Evolutionary conservation across 2,329 filamentous ascomycete genomes (phyloP).

Genomic region (Venturia aucupariae): DNA sequence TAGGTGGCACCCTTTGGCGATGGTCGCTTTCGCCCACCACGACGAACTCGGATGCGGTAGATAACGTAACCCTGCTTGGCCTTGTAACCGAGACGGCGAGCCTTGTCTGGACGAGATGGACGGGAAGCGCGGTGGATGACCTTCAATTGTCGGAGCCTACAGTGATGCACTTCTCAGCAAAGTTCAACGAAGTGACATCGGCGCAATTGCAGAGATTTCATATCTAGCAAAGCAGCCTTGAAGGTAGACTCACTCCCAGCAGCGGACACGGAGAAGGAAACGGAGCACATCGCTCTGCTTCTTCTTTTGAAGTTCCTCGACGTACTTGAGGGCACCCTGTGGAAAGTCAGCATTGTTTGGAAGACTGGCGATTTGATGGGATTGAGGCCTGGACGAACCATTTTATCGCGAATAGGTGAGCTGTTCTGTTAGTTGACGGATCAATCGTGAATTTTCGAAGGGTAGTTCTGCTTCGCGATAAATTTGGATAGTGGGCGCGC

Average conservation of each 20-base stretch:
- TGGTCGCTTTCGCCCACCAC: slow-evolving; percentile 97
- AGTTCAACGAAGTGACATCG: slow-evolving; percentile 92
- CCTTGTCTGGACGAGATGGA: slow-evolving; percentile 98
- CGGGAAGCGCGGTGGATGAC: slow-evolving; percentile 98
- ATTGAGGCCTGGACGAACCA: background rate
- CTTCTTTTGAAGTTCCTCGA: slow-evolving; percentile 99
- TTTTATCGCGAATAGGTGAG: background rate
- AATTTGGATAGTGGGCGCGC: background rate
- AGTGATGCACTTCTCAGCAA: slow-evolving; percentile 99
- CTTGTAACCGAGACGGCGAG: slow-evolving; percentile 99
- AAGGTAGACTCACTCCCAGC: slow-evolving; percentile 67
- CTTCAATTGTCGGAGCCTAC: slow-evolving; percentile 98
- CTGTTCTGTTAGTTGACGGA: background rate
- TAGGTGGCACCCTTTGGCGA: slow-evolving; percentile 97
- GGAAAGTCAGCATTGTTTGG: background rate
- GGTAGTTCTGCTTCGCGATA: background rate
- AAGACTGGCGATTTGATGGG: background rate
- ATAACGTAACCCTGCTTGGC: slow-evolving; percentile 99
- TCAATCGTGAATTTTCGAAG: background rate
- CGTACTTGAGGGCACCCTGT: slow-evolving; percentile 40
- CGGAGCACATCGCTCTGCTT: slow-evolving; percentile 99
- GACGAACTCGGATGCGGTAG: slow-evolving; percentile 97
- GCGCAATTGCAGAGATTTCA: background rate
- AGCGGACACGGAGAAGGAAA: slow-evolving; percentile 90
- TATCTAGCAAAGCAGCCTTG: slow-evolving; percentile 30